phyloP scores from a whole-genome alignment of 176 grass and related monocot genomes.

The barley (Hordeum vulgare) region DNA sequence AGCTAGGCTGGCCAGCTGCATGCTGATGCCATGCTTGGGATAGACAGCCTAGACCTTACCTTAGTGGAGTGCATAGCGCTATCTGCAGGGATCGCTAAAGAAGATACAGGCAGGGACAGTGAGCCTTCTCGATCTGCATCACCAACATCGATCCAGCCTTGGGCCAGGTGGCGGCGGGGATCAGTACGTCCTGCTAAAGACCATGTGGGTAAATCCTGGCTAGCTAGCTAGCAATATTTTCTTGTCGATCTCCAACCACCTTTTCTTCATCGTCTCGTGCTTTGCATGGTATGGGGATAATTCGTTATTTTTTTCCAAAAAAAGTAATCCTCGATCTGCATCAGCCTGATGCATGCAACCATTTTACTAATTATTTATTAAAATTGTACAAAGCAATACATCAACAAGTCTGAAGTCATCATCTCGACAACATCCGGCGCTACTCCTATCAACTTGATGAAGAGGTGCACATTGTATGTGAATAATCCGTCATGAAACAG shows the following conservation, averaged over 20 bases:
- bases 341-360: too few species aligned
- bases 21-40: neutral
- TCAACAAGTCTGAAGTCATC: too few species aligned
- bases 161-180: neutral
- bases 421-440: too few species aligned
- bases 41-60: too few species aligned
- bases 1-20: too few species aligned
- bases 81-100: neutral
- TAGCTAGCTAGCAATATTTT: slow-evolving; percentile 4
- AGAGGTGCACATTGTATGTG: too few species aligned
- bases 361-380: too few species aligned
- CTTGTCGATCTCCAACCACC: neutral
- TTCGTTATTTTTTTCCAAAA: too few species aligned
- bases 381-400: too few species aligned
- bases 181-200: neutral
- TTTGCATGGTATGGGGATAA: too few species aligned
- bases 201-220: neutral
- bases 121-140: neutral
- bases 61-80: neutral
- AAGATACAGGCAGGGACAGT: neutral
- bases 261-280: neutral
- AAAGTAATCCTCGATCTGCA: too few species aligned
- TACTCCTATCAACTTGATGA: too few species aligned
- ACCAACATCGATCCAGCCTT: neutral
- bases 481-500: neutral